A percentile compares a stretch with the other conserved stretches of the same genome.
Evolutionary conservation across 306 rosid species (phyloP).

Genomic region (cucumber (Cucumis sativus)): Cucumber_9930_V3 NC_026658.2:7443001-7443500

Average conservation of each 20-base stretch:
- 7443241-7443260: constrained; percentile 53
- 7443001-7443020: constrained; percentile 47
- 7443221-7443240: constrained; percentile 87
- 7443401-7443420: constrained; percentile 40
- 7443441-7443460: constrained; percentile 98
- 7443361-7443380: constrained; percentile 44
- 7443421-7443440: constrained; percentile 80
- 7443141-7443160: constrained; percentile 42
- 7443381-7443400: constrained; percentile 41
- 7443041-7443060: constrained; percentile 89
- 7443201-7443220: constrained; percentile 74
- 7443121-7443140: constrained; percentile 59
- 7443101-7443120: constrained; percentile 81
- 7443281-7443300: constrained; percentile 26
- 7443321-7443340: constrained; percentile 40
- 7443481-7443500: constrained; percentile 44
- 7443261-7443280: constrained; percentile 42
- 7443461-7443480: constrained; percentile 77
- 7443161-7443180: constrained; percentile 37
- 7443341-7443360: constrained; percentile 31
- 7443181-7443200: constrained; percentile 41
- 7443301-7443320: constrained; percentile 29
- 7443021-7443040: constrained; percentile 40
- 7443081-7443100: constrained; percentile 89
- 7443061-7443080: constrained; percentile 98